Evolutionary conservation across 2,329 filamentous ascomycete genomes (phyloP), one percentile per base, ranked within the genome.

Genomic region (Penicillium sp.): DNA sequence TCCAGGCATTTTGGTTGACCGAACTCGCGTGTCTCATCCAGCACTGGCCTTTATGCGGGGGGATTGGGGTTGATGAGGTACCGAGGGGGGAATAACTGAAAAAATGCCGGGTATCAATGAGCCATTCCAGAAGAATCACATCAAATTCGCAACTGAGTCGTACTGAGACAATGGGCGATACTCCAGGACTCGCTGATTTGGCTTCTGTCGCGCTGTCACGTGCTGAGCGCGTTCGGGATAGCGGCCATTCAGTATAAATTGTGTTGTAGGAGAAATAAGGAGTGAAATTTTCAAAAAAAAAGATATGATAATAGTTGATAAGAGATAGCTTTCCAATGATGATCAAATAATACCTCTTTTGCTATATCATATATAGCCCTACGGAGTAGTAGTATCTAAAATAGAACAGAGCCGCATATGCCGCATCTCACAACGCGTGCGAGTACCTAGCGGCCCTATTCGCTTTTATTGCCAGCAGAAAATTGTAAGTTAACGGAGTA

Each of bases 1-100:
- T 31, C 56, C 48, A 19, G 68, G 59, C 72, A 73, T 73, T 29
- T 56, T 65, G 48, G 45, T 42, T 12, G 17, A 19, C 31, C 21
- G 17, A 47, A 12, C 15, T 51, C 55, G 13, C 27, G 50, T 37
- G 35, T 38, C 40, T 35, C 12, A 29, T 38, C 29, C 9, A 42
- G 27, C 2, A 12, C 13, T 33, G 17, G 15, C n/a, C 43, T 23
- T 19, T 29, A n/a, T 35, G 50, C 17, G 31, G 13, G 31, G 21
- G 8, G 25, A n/a, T 38, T 31, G 19, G 13, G 10, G 3, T 13
- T 43, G 9, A 6, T n/a, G 40, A 38, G 7, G 6, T 17, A 27
- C 21, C 2, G 8, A 13, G 17, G 12, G 9, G 9, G 9, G 4
- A 21, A 7, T 12, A 2, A 17, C 7, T 17, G 8, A 5, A 6